Evolutionary conservation across 2,329 filamentous ascomycete genomes (phyloP), one percentile per base, ranked within the genome.

Genomic region (Mycogone perniciosa): DNA sequence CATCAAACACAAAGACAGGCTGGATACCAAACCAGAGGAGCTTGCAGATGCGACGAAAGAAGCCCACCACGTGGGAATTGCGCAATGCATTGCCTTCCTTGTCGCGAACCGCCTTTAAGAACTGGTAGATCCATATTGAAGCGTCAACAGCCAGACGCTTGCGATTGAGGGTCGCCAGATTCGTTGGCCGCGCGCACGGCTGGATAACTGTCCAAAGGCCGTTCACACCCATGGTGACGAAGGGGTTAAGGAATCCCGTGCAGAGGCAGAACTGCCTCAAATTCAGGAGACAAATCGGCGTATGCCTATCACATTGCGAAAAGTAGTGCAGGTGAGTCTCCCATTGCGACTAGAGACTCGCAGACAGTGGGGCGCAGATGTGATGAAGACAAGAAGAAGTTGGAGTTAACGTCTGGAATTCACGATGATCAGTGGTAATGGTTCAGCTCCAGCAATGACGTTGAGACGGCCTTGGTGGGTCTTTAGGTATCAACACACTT

Each of bases 121-220:
- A 99, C 66, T 99, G 93, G 76, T 99, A 99, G 61, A 99, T 97
- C 93, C 93, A 99, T 66, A 99, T 99, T 9, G 91, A 96, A 52
- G 95, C 93, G 71, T 99, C 93, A 59, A 99, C 89, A 43, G 93
- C 95, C 45, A 99, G 86, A 11, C 93, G 89, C 72, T 96, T 96
- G 60, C 88, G 89, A 68, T 97, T 97, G 54, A 99, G 83, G 10
- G 92, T 96, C 61, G 95, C 91, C 61, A 99, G 86, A 69, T 96
- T 96, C 56, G 95, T 95, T 20, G 93, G 95, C 35, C 93, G 87
- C 44, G 93, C 93, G 66, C 90, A 96, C 42, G 93, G 93, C 71
- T 96, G 89, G 57, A 97, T 77, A 47, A 99, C 89, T 56, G 89
- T 92, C 93, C 93, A 99, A 58, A 99, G 88, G 58, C 91, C 91